These are phyloP conservation scores for Abrus precatorius DNA, from an alignment of 306 rosid species.

Conservation along the genomic window DNA sequence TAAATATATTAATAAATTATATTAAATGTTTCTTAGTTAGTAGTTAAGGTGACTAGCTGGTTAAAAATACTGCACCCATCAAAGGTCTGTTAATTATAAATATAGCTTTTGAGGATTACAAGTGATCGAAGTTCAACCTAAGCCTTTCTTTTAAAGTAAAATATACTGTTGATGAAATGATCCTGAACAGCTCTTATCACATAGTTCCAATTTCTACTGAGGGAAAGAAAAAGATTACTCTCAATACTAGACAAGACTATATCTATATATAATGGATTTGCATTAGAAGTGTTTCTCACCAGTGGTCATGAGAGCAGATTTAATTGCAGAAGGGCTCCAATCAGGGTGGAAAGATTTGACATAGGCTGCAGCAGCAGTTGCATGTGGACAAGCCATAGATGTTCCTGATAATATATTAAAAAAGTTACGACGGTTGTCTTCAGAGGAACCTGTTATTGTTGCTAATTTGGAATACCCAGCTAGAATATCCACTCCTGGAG, in stretches of 20 bases:
- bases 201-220: too few species aligned
- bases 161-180: too few species aligned
- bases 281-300: slow-evolving; percentile 53
- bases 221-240: too few species aligned
- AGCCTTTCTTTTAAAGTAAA: neutral
- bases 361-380: slow-evolving; percentile 72
- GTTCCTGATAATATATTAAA: slow-evolving; percentile 83
- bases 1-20: too few species aligned
- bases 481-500: slow-evolving; percentile 85
- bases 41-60: too few species aligned
- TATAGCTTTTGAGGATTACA: neutral
- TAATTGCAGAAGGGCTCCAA: slow-evolving; percentile 91
- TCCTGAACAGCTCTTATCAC: too few species aligned
- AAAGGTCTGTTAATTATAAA: too few species aligned
- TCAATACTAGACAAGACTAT: too few species aligned
- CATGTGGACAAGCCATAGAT: slow-evolving; percentile 93
- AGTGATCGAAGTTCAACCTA: neutral
- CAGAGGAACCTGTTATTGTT: slow-evolving; percentile 52
- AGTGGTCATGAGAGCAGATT: slow-evolving; percentile 92
- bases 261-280: neutral
- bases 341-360: slow-evolving; percentile 82
- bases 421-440: slow-evolving; percentile 55
- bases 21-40: too few species aligned
- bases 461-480: slow-evolving; percentile 68
- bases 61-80: neutral